phyloP scores from a whole-genome alignment of 2,329 filamentous ascomycete species.

The Botrytis medusae region DNA sequence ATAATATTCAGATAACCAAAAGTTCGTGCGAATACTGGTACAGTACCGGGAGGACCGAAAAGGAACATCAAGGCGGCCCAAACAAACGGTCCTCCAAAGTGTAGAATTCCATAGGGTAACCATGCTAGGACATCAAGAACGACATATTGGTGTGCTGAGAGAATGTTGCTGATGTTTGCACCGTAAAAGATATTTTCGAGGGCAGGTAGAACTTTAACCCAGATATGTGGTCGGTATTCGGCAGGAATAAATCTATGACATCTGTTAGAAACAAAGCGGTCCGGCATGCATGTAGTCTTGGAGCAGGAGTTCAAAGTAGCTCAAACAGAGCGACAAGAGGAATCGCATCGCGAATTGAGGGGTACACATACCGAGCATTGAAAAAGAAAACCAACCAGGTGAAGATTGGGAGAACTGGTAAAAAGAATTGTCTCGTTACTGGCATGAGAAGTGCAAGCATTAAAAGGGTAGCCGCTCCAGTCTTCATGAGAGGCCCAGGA shows the following conservation, averaged over 20 bases:
- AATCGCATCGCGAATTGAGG: neutral
- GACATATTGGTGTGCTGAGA: constrained; percentile 83
- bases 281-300: constrained; percentile 19
- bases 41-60: constrained; percentile 81
- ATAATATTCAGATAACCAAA: constrained; percentile 92
- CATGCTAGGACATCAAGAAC: constrained; percentile 86
- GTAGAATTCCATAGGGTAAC: constrained; percentile 88
- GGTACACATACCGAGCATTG: constrained; percentile 60
- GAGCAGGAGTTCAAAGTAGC: constrained; percentile 21
- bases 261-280: constrained; percentile 13
- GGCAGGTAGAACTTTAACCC: constrained; percentile 90
- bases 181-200: constrained; percentile 96
- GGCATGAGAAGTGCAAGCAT: constrained; percentile 74
- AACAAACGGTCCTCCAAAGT: constrained; percentile 83
- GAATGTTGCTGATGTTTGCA: constrained; percentile 91
- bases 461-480: constrained; percentile 65
- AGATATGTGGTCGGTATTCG: constrained; percentile 88
- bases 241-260: constrained; percentile 77
- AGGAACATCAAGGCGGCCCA: constrained; percentile 80
- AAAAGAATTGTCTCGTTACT: constrained; percentile 84
- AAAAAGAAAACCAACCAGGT: constrained; percentile 91
- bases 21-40: constrained; percentile 78
- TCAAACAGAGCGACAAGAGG: constrained; percentile 8
- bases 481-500: constrained; percentile 77
- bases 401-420: constrained; percentile 82